phyloP scores from a whole-genome alignment of 2,329 filamentous ascomycete genomes.

The Colletotrichum graminicola region DNA sequence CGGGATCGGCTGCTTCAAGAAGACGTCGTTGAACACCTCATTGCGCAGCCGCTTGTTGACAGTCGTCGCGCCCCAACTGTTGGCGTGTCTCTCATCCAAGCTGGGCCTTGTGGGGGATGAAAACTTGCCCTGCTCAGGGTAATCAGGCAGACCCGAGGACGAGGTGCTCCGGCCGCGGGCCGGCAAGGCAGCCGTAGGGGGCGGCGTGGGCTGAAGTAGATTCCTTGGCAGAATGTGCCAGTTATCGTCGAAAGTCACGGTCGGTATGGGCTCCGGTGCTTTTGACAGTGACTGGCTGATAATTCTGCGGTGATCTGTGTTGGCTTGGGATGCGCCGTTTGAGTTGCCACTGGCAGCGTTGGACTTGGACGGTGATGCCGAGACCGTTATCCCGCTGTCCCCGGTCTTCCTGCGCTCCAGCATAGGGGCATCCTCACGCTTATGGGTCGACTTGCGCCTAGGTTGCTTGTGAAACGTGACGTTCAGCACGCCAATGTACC shows the following conservation, averaged over 20 bases:
- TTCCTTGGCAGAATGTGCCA: conserved; percentile 91
- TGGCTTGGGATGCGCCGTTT: conserved; percentile 25
- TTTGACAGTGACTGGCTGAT: conserved; percentile 83
- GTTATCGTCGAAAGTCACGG: conserved; percentile 94
- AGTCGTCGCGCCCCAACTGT: conserved; percentile 90
- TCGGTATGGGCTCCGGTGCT: conserved; percentile 76
- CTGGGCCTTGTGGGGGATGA: conserved; percentile 52
- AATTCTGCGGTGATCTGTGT: conserved; percentile 56
- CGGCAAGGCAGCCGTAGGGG: conserved; percentile 45
- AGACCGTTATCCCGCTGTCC: conserved; percentile 19
- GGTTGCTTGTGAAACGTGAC: conserved; percentile 91
- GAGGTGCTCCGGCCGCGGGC: conserved; percentile 54
- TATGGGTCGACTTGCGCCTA: conserved; percentile 71
- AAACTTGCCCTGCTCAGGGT: conserved; percentile 23
- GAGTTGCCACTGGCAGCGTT: conserved; percentile 10
- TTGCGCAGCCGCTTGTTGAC: conserved; percentile 90
- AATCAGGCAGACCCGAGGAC: conserved; percentile 46
- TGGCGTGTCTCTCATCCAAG: conserved; percentile 68
- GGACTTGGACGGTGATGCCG: conserved; percentile 21
- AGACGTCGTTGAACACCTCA: conserved; percentile 93
- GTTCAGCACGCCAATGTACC: conserved; percentile 97
- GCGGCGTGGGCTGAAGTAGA: conserved; percentile 74
- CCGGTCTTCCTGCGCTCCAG: conserved; percentile 43
- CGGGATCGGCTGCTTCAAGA: conserved; percentile 86
- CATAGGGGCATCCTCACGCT: conserved; percentile 59